Conservation (phyloP, 2,329 filamentous ascomycete species). For the Epichloe sibirici region DNA sequence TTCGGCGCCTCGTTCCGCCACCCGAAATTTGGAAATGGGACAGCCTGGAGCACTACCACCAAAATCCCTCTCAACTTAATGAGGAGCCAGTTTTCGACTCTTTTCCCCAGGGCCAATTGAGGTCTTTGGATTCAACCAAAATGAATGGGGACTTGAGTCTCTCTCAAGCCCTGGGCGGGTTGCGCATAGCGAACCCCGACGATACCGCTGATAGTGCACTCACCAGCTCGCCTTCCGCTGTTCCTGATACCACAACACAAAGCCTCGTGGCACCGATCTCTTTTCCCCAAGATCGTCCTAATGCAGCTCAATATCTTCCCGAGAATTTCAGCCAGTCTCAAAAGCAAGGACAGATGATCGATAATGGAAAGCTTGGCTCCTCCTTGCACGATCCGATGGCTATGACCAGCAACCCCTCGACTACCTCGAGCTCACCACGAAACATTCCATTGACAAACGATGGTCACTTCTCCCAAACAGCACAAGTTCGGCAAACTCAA, state of each 20-base stretch:
- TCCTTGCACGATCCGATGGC: background rate
- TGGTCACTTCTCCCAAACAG: slow-evolving; percentile 9
- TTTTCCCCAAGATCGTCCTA: background rate
- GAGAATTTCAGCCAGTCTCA: background rate
- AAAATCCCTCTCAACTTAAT: slow-evolving; percentile 1
- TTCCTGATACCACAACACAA: slow-evolving; percentile 11
- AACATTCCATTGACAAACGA: slow-evolving; percentile 1
- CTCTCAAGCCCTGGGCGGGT: slow-evolving; percentile 80
- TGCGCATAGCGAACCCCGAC: slow-evolving; percentile 95
- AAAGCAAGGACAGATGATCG: background rate
- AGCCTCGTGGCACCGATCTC: slow-evolving; percentile 7
- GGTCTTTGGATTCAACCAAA: slow-evolving; percentile 20
- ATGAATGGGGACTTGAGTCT: slow-evolving; percentile 93
- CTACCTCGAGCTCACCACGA: slow-evolving; percentile 6
- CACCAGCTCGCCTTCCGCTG: slow-evolving; percentile 9
- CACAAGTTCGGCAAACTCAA: slow-evolving; percentile 37
- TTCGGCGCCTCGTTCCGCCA: slow-evolving; percentile 4
- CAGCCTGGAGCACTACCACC: background rate
- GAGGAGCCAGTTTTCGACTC: slow-evolving; percentile 1
- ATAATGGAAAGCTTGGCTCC: background rate
- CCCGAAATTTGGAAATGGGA: slow-evolving; percentile 2
- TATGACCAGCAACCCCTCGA: background rate
- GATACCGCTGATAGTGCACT: slow-evolving; percentile 37
- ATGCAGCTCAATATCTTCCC: background rate
- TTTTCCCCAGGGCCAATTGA: slow-evolving; percentile 14